phyloP scores from a whole-genome alignment of 1,284 basidiomycete genomes.

The Meripilus lineatus region DNA sequence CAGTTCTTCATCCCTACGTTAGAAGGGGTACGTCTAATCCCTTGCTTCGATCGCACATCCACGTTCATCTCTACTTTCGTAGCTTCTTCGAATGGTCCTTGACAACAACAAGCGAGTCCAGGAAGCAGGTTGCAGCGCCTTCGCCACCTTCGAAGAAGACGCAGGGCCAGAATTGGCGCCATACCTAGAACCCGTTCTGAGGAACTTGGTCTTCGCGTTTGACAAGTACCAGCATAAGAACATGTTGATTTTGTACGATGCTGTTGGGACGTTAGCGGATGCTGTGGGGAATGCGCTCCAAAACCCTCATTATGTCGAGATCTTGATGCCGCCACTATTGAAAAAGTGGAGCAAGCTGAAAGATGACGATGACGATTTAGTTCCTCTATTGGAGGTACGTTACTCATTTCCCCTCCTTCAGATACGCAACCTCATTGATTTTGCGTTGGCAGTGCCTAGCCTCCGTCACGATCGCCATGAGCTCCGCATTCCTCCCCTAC shows the following conservation, averaged over 20 bases:
- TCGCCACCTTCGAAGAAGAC: conserved; percentile 98
- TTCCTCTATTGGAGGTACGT: conserved; percentile 87
- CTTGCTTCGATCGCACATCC: conserved; percentile 2
- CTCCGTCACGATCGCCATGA: conserved; percentile 96
- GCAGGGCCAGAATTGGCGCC: conserved; percentile 88
- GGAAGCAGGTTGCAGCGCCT: conserved; percentile 98
- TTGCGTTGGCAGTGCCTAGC: conserved; percentile 78
- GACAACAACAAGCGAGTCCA: conserved; percentile 99
- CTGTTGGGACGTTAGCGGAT: conserved; percentile 96
- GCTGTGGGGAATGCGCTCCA: conserved; percentile 89
- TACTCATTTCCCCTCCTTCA: background rate
- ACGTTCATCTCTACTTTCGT: conserved; percentile 12
- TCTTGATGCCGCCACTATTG: conserved; percentile 94
- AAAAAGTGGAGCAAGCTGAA: conserved; percentile 85
- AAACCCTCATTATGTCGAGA: conserved; percentile 85
- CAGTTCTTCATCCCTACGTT: conserved; percentile 94
- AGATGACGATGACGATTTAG: conserved; percentile 91
- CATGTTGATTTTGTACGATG: conserved; percentile 97
- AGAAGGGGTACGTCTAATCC: conserved; percentile 78
- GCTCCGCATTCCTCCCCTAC: conserved; percentile 86
- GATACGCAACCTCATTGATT: background rate
- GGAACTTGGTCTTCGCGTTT: conserved; percentile 94
- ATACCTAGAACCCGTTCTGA: conserved; percentile 91
- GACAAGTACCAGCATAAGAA: conserved; percentile 99
- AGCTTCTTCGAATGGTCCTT: conserved; percentile 96